These are phyloP conservation scores for Phytophthora fragariae DNA, from an alignment of 352 stramenopile genomes.

Conservation along the genomic window DNA sequence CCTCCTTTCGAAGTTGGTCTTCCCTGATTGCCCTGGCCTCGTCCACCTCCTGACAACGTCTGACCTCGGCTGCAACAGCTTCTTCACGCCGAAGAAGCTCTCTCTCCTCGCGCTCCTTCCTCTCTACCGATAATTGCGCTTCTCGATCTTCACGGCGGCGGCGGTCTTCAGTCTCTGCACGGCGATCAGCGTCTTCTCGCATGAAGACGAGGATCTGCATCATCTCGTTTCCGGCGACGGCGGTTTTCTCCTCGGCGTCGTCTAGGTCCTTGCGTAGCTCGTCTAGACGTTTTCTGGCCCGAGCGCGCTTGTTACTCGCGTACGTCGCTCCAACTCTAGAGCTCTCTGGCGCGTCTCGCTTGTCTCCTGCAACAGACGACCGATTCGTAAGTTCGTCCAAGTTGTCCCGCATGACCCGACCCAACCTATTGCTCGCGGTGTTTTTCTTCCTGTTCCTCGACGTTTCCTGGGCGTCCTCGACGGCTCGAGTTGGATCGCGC, in stretches of 20 bases:
- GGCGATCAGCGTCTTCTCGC: background rate
- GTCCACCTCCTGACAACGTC: background rate
- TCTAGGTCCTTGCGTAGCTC: background rate
- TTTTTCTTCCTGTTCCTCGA: background rate
- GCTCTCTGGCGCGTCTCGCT: background rate
- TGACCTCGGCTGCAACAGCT: background rate
- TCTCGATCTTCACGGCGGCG: background rate
- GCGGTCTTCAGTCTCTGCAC: background rate
- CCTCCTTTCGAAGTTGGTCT: background rate
- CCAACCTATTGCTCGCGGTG: background rate
- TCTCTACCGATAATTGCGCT: background rate
- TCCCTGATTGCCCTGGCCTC: background rate
- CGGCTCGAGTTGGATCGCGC: background rate
- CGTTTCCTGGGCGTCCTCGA: background rate
- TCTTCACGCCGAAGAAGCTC: background rate
- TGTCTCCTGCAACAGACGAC: background rate
- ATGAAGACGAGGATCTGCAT: background rate
- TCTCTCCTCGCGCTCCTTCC: background rate
- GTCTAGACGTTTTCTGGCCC: background rate
- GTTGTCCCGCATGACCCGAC: background rate
- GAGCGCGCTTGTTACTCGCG: background rate
- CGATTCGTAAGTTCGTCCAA: background rate
- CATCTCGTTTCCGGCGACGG: background rate
- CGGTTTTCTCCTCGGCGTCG: background rate
- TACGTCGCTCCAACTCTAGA: background rate